Base-by-base conservation (phyloP, 2,329 filamentous ascomycete genomes). In the Ascomycota sp. region DNA sequence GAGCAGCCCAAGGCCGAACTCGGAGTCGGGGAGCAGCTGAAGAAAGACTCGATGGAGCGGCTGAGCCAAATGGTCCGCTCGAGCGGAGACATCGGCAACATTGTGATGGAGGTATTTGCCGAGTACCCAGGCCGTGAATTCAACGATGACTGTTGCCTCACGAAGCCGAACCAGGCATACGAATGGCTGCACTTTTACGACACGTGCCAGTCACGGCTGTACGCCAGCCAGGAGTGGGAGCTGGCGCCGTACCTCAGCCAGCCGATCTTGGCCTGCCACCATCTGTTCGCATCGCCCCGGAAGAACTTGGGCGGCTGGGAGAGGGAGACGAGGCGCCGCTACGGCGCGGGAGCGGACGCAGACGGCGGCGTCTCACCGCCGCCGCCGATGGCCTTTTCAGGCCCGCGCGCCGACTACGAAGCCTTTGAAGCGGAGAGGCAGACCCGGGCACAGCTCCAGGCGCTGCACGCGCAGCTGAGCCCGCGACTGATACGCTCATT, bases 171-270 rank as follows among this genome's bases (percentile, higher is more conserved):
- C 39, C 58, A 67, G 48, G 81, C 81, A 1, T 92, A 93, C 50
- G 86, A 94, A 44, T 98, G 89, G 89, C 67, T 98, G 32, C 64
- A 91, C 49, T 95, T 98, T 52, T 80, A 94, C 51, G 89, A 95
- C 43, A 59, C 62, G 1, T 73, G 92, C 37, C 82, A 81, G 17
- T 73, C 75, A 1, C 71, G 75, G 24, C 65, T 95, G 2, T 91
- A 75, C 46, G 59, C 70, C n/a, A 74, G 69, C 34, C 86, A 94
- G 48, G 85, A 92, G 32, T 98, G 89, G 79, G 89, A 98, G 50
- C 59, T 98, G 11, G 69, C 68, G 1, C 75, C 81, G 0, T 98
- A 98, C 48, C 66, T 95, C 29, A 80, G 75, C 42, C 79, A 89
- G 40, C 75, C 86, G 0, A 67, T 89, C 11, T 65, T 95, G 2